A percentile compares a stretch with the other conserved stretches of the same genome.
Evolutionary conservation across 345 rosid genomes (phyloP).

Genomic region (Diplotaxis tenuifolia): DNA sequence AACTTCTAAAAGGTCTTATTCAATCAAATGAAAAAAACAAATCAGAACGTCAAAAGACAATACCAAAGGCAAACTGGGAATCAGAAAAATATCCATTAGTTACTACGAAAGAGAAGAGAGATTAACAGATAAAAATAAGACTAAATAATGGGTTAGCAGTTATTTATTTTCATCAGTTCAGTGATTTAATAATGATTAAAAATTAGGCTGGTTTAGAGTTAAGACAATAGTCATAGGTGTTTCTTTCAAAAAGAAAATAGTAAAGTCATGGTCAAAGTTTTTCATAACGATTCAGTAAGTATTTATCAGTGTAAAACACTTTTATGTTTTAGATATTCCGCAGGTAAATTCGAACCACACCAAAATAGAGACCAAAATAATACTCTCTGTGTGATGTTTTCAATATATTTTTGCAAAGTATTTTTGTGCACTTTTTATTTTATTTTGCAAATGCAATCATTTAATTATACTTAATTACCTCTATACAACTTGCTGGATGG

Average conservation of each 20-base stretch:
- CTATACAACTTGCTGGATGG: background rate
- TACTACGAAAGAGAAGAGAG: background rate
- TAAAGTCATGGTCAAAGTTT: background rate
- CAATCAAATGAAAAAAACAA: background rate
- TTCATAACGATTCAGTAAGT: background rate
- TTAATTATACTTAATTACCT: background rate
- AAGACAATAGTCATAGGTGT: background rate
- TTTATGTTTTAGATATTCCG: background rate
- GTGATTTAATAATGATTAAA: background rate
- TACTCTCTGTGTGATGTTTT: background rate
- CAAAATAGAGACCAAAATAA: too few relatives aligned
- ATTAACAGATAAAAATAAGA: background rate
- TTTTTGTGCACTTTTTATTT: background rate
- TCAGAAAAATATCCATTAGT: background rate
- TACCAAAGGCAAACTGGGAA: background rate
- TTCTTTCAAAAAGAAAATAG: background rate
- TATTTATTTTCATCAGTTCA: background rate
- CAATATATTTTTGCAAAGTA: background rate
- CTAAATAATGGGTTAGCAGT: background rate
- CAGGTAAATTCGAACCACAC: background rate
- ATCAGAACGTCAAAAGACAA: background rate
- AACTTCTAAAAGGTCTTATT: background rate
- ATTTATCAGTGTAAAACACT: background rate
- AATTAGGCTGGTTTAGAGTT: background rate
- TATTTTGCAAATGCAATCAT: background rate